Evolutionary conservation across 495 filamentous ascomycete genomes (phyloP).

Genomic region (Aspergillus ostianus): DNA sequence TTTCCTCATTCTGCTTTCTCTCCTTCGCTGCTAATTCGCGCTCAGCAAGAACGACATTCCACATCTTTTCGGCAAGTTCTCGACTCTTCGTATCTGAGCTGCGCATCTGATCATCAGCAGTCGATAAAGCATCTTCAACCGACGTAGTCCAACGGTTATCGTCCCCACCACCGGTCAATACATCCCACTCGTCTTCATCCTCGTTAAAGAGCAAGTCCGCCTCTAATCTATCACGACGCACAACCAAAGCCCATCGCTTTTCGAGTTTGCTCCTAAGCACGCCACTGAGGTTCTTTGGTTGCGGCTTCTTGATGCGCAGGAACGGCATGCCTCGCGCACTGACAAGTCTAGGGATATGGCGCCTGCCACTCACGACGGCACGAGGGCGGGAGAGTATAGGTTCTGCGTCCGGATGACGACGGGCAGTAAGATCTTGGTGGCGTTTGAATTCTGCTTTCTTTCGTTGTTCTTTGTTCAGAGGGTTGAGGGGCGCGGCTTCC

Average conservation of each 20-base stretch:
- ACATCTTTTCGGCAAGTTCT: constrained; percentile 38
- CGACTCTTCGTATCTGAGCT: constrained; percentile 27
- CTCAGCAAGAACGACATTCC: constrained; percentile 44
- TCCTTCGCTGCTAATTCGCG: constrained; percentile 37
- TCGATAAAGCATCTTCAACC: constrained; percentile 16
- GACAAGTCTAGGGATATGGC: constrained; percentile 59
- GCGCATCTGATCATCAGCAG: constrained; percentile 23
- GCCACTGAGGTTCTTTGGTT: constrained; percentile 54
- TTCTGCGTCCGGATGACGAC: constrained; percentile 38
- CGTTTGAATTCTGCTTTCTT: constrained; percentile 28
- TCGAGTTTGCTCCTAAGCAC: constrained; percentile 54
- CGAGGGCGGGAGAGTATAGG: constrained; percentile 45
- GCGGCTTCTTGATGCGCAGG: constrained; percentile 68
- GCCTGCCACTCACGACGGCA: constrained; percentile 48
- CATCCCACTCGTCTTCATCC: constrained; percentile 61
- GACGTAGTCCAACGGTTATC: constrained; percentile 23
- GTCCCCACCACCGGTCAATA: constrained; percentile 21
- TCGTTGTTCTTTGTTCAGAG: constrained; percentile 24
- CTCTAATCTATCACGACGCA: constrained; percentile 30
- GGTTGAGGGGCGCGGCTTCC: constrained; percentile 14
- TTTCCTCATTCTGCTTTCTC: not conserved
- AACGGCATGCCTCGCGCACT: constrained; percentile 63
- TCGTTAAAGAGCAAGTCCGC: constrained; percentile 40
- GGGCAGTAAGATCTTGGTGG: constrained; percentile 28
- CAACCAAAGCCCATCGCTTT: constrained; percentile 36